Evolutionary conservation across 2,329 filamentous ascomycete genomes (phyloP).

Genomic region (Pseudocercospora fijiensis): DNA sequence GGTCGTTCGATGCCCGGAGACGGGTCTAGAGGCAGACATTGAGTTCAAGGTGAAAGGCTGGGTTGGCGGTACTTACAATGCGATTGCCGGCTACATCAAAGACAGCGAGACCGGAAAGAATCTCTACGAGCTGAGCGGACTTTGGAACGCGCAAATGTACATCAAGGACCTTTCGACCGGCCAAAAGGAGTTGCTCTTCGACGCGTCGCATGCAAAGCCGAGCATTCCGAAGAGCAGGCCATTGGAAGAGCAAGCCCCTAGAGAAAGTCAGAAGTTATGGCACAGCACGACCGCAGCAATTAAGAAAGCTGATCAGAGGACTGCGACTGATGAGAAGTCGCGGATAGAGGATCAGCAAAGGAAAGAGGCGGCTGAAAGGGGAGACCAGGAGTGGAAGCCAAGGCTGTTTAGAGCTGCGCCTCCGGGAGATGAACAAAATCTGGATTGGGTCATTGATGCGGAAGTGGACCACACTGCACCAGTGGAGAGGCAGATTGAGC

Average conservation of each 20-base stretch:
- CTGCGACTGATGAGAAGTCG: slow-evolving; percentile 94
- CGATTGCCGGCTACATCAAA: slow-evolving; percentile 87
- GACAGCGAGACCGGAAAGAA: slow-evolving; percentile 82
- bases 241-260: slow-evolving; percentile 79
- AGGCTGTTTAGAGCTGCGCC: slow-evolving; percentile 76
- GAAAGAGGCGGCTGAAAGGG: slow-evolving; percentile 78
- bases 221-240: slow-evolving; percentile 72
- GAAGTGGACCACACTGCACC: slow-evolving; percentile 68
- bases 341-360: slow-evolving; percentile 90
- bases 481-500: slow-evolving; percentile 66
- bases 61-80: slow-evolving; percentile 94
- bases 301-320: slow-evolving; percentile 77
- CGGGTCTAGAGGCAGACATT: slow-evolving; percentile 81
- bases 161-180: slow-evolving; percentile 83
- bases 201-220: slow-evolving; percentile 75
- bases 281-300: slow-evolving; percentile 76
- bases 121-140: slow-evolving; percentile 85
- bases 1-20: slow-evolving; percentile 85
- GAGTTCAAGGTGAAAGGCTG: slow-evolving; percentile 99
- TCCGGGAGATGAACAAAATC: slow-evolving; percentile 65
- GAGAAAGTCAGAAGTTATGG: slow-evolving; percentile 91
- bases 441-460: slow-evolving; percentile 94
- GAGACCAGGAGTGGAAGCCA: slow-evolving; percentile 82
- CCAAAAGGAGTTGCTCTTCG: slow-evolving; percentile 85
- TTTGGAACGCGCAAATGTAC: slow-evolving; percentile 94